Conservation (phyloP, 1,284 basidiomycete species). For the Apiotrichum veenhuisii region DNA sequence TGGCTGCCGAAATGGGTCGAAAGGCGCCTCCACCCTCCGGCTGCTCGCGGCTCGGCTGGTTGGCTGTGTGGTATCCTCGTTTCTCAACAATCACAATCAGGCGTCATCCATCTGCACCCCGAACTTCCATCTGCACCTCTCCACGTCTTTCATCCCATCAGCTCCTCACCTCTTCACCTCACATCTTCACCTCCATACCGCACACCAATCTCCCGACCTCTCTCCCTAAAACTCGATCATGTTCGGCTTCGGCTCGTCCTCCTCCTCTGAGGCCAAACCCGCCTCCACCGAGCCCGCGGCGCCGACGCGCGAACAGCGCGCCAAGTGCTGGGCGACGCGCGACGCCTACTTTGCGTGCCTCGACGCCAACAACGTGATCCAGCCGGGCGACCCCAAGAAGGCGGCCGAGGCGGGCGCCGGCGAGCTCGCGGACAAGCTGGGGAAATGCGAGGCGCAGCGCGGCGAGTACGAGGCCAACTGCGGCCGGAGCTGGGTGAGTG, state of each 20-base stretch:
- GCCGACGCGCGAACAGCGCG: conserved; percentile 46
- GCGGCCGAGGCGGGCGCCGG: conserved; percentile 12
- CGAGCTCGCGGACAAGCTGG: conserved; percentile 23
- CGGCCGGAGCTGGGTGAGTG: conserved; percentile 51
- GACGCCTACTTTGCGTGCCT: conserved; percentile 51
- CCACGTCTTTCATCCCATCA: no score
- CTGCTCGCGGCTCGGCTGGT: no score
- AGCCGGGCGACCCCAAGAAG: conserved; percentile 37
- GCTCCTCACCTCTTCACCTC: background rate
- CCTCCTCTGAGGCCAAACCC: background rate
- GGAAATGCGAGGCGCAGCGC: conserved; percentile 39
- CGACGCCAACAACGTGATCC: conserved; percentile 38
- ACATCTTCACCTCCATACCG: background rate
- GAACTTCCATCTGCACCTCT: no score
- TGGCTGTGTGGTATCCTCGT: no score
- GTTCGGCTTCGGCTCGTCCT: conserved; percentile 10
- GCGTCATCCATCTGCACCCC: no score
- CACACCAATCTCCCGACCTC: background rate
- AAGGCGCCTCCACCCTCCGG: no score
- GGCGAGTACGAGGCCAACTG: conserved; percentile 44
- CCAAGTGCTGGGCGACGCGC: conserved; percentile 48
- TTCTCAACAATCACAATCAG: no score
- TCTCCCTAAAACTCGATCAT: background rate
- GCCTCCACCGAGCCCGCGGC: conserved; percentile 21
- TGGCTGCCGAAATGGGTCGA: no score